phyloP scores from a whole-genome alignment of 345 rosid genomes.

The Citrus trifoliata region DNA sequence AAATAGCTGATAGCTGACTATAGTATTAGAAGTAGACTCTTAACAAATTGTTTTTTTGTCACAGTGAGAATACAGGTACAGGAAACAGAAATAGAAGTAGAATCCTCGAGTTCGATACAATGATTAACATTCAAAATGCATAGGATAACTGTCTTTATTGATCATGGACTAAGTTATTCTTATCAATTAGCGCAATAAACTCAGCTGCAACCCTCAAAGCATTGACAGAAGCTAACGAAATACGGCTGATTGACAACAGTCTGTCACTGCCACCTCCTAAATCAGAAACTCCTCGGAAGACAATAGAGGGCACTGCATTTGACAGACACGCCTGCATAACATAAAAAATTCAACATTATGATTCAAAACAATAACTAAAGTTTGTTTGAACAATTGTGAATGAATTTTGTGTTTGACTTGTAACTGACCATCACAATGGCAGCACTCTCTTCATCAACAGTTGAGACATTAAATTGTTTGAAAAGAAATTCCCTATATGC shows the following conservation, averaged over 20 bases:
- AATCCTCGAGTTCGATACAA: not conserved
- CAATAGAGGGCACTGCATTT: conserved; percentile 28
- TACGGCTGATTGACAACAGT: not conserved
- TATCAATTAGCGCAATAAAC: conserved; percentile 20
- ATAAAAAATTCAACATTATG: not conserved
- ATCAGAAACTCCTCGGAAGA: conserved; percentile 38
- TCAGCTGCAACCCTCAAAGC: conserved; percentile 23
- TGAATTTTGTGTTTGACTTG: too few relatives aligned
- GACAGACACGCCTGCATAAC: conserved; percentile 30
- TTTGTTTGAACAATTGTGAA: not conserved
- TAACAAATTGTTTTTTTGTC: too few relatives aligned
- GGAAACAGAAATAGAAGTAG: not conserved
- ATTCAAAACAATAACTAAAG: not conserved
- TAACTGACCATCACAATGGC: conserved; percentile 26
- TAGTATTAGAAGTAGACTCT: too few relatives aligned
- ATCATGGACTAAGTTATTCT: not conserved
- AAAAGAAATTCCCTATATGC: conserved; percentile 29
- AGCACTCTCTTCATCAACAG: conserved; percentile 41
- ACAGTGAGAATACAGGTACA: not conserved
- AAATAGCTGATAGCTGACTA: too few relatives aligned
- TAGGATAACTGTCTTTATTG: not conserved
- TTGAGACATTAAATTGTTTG: conserved; percentile 25
- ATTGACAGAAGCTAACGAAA: conserved; percentile 32
- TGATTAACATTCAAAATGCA: not conserved
- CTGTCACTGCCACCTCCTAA: conserved; percentile 23